Evolutionary conservation across 75 land plant species (phyloP).

Genomic region (Cunninghamia lanceolata): DNA sequence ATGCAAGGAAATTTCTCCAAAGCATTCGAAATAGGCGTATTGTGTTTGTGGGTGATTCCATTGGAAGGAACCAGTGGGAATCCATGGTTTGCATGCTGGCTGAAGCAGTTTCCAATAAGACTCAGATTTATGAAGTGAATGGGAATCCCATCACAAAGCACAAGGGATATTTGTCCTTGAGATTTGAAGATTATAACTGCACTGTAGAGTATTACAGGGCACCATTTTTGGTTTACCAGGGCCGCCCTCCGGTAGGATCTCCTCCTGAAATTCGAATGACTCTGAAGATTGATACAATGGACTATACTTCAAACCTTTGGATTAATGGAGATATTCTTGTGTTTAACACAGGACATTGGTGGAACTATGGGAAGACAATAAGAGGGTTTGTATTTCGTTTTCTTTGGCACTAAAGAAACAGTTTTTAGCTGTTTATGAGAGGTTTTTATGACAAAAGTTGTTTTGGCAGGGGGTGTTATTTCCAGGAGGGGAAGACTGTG

Average conservation of each 20-base stretch:
- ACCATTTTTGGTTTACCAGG: too few relatives aligned
- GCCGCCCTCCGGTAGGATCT: too few relatives aligned
- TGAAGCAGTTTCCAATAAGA: slow-evolving; percentile 53
- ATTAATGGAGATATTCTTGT: slow-evolving; percentile 48
- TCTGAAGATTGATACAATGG: slow-evolving; percentile 46
- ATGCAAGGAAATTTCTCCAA: too few relatives aligned
- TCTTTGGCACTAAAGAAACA: background rate
- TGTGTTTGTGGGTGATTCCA: slow-evolving; percentile 81
- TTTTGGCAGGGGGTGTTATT: slow-evolving; percentile 58
- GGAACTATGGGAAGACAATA: slow-evolving; percentile 63
- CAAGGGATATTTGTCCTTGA: too few relatives aligned
- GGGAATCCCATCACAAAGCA: too few relatives aligned
- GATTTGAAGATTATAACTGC: too few relatives aligned
- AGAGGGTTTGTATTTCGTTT: slow-evolving; percentile 30
- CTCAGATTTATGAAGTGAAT: slow-evolving; percentile 49
- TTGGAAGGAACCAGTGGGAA: slow-evolving; percentile 92
- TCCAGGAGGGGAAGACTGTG: slow-evolving; percentile 46
- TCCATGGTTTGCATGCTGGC: slow-evolving; percentile 81
- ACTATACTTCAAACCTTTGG: slow-evolving; percentile 50
- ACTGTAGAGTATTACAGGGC: too few relatives aligned
- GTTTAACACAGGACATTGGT: slow-evolving; percentile 88
- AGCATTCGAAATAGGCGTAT: slow-evolving; percentile 56
- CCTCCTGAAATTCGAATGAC: too few relatives aligned
- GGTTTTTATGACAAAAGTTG: background rate
- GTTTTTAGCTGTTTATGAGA: background rate